Evolutionary conservation across 2,329 filamentous ascomycete genomes (phyloP), one percentile per base, ranked within the genome.

Genomic region (Aspergillus chevalieri): DNA sequence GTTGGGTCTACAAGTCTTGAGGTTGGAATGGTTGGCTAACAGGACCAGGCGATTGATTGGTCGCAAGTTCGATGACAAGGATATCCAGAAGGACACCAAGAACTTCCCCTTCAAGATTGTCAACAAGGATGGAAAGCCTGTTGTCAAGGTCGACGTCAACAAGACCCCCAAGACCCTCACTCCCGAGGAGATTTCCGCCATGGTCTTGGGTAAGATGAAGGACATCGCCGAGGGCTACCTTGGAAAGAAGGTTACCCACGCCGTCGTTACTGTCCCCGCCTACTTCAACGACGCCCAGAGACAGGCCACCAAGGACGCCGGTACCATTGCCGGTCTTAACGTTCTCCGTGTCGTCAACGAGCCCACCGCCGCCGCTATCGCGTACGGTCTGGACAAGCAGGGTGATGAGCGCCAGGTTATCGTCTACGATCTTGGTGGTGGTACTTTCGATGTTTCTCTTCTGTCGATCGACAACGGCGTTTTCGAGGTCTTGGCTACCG

Each of bases 261-360:
- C 80, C 47, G 80, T 96, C 65, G 90, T 96, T 58, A 96, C 91
- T 55, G 91, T 95, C 61, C 90, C 91, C 63, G 89, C 90, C 76
- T 95, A 95, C 80, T 96, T 96, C 87, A 95, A 95, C 78, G 91
- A 95, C 79, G 91, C 90, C 77, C 91, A 96, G 81, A 84, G 91
- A 77, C 90, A 95, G 76, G 90, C 91, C 54, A 95, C 90, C 75
- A 95, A 95, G 84, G 90, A 95, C 69, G 91, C 91, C 63, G 91
- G 90, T 72, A 80, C 79, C 57, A 95, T 96, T 67, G 89, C 91
- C 66, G 91, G 91, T 70, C 83, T 96, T 55, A 95, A 94, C 72
- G 89, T 95, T 65, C 87, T 95, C 69, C 90, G 91, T 78, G 90
- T 96, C 58, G 89, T 95, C 70, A 95, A 95, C 80, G 91, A 95